A percentile compares a stretch with the other conserved stretches of the same genome.
These are phyloP conservation scores for Austropuccinia psidii DNA, from an alignment of 1,284 basidiomycete species.

Conservation along the genomic window DNA sequence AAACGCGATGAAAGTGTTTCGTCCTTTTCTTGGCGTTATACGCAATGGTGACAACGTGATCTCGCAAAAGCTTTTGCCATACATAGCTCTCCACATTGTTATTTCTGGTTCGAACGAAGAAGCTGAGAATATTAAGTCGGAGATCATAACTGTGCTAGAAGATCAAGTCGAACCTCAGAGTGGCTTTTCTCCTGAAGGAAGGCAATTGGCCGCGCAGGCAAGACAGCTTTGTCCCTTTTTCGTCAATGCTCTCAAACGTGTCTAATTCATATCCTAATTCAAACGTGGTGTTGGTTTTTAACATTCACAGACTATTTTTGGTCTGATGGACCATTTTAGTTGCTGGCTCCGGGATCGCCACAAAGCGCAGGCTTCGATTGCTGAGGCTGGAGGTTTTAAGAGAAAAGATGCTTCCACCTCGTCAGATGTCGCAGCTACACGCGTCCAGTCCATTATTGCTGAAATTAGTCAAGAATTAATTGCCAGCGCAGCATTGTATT, in stretches of 20 bases:
- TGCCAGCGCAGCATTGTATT: conserved; percentile 86
- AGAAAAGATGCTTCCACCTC: conserved; percentile 54
- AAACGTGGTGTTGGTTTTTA: neutral
- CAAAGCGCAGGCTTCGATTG: conserved; percentile 43
- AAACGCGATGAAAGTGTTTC: conserved; percentile 65
- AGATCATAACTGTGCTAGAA: conserved; percentile 72
- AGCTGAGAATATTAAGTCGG: conserved; percentile 60
- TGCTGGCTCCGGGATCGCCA: conserved; percentile 67
- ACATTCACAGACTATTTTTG: conserved; percentile 70
- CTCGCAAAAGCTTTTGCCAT: conserved; percentile 81
- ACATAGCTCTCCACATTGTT: conserved; percentile 78
- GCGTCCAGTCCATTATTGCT: conserved; percentile 68
- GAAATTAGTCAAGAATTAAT: conserved; percentile 81
- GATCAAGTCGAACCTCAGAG: conserved; percentile 70
- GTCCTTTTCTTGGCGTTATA: conserved; percentile 68
- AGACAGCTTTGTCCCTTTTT: conserved; percentile 9
- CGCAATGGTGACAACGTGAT: conserved; percentile 83
- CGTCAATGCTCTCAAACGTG: neutral
- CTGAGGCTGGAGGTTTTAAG: neutral
- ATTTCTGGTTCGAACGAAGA: conserved; percentile 65
- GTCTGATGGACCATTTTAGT: conserved; percentile 87
- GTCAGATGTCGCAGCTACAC: conserved; percentile 43
- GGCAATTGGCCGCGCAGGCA: conserved; percentile 79
- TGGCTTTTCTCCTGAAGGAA: conserved; percentile 62
- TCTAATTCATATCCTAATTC: neutral